Evolutionary conservation across 257 asterid genomes (phyloP).

Genomic region (Plantago major): DNA sequence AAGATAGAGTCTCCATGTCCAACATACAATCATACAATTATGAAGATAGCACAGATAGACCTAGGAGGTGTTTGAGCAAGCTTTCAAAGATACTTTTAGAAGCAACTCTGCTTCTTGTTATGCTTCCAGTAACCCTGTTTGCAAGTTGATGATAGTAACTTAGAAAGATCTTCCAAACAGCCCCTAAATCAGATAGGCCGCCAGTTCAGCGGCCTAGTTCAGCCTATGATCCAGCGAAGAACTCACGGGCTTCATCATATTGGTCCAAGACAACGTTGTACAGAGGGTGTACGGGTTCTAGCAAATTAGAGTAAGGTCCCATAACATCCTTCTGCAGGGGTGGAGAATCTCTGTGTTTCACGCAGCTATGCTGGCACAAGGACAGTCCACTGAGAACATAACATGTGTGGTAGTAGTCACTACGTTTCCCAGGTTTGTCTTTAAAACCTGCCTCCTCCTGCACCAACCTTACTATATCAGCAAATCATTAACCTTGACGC

Average conservation of each 20-base stretch:
- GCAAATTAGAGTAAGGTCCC: slow-evolving; percentile 73
- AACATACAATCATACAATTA: too few relatives aligned
- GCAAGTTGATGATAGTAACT: background rate
- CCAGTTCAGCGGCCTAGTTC: too few relatives aligned
- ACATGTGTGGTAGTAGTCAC: slow-evolving; percentile 93
- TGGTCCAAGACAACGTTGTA: slow-evolving; percentile 61
- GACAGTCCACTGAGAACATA: slow-evolving; percentile 95
- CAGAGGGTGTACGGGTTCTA: slow-evolving; percentile 83
- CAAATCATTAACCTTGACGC: background rate
- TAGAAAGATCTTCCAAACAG: background rate
- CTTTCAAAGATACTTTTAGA: too few relatives aligned
- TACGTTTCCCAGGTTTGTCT: slow-evolving; percentile 87
- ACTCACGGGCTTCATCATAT: slow-evolving; percentile 56
- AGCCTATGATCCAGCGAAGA: slow-evolving; percentile 31
- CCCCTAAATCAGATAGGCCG: background rate
- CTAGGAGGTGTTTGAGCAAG: slow-evolving; percentile 7
- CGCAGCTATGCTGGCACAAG: slow-evolving; percentile 51
- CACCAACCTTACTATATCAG: slow-evolving; percentile 20
- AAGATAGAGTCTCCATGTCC: too few relatives aligned
- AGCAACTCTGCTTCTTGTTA: background rate
- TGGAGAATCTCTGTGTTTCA: slow-evolving; percentile 39
- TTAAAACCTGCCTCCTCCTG: slow-evolving; percentile 91
- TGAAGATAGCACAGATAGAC: background rate
- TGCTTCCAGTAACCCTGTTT: slow-evolving; percentile 1
- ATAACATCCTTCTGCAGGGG: slow-evolving; percentile 61